These are phyloP conservation scores for Globisporangium spinosum DNA, from an alignment of 352 stramenopile genomes.

Conservation along the genomic window DNA sequence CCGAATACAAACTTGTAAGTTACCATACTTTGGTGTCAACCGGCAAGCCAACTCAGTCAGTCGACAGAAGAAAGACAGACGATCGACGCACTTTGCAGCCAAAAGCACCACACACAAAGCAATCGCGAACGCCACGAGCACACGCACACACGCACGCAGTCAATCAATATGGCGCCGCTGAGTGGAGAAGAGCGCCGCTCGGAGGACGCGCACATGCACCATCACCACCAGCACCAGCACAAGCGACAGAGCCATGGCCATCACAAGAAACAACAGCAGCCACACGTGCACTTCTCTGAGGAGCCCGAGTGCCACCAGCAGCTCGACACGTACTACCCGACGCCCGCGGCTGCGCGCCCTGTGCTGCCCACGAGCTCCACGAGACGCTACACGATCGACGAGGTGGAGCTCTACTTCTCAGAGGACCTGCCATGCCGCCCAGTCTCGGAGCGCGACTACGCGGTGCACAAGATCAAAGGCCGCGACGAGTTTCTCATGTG, in stretches of 20 bases:
- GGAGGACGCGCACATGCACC: background rate
- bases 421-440: conserved; percentile 38
- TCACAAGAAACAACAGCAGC: background rate
- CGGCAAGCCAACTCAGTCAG: background rate
- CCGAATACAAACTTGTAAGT: background rate
- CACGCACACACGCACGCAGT: background rate
- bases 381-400: conserved; percentile 52
- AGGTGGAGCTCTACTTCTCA: conserved; percentile 64
- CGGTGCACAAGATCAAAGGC: conserved; percentile 43
- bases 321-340: conserved; percentile 46
- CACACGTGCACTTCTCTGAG: conserved; percentile 54
- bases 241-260: background rate
- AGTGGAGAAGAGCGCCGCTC: conserved; percentile 7
- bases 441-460: conserved; percentile 35
- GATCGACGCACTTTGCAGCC: too few species aligned
- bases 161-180: conserved; percentile 2
- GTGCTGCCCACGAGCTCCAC: conserved; percentile 47
- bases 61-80: background rate
- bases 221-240: background rate
- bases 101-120: conserved; percentile 4
- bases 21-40: background rate
- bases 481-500: conserved; percentile 52
- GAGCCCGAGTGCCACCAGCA: conserved; percentile 30
- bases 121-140: background rate
- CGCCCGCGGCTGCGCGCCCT: conserved; percentile 24